These are phyloP conservation scores for Alternaria incomplexa DNA, from an alignment of 2,329 filamentous ascomycete species.

Conservation along the genomic window DNA sequence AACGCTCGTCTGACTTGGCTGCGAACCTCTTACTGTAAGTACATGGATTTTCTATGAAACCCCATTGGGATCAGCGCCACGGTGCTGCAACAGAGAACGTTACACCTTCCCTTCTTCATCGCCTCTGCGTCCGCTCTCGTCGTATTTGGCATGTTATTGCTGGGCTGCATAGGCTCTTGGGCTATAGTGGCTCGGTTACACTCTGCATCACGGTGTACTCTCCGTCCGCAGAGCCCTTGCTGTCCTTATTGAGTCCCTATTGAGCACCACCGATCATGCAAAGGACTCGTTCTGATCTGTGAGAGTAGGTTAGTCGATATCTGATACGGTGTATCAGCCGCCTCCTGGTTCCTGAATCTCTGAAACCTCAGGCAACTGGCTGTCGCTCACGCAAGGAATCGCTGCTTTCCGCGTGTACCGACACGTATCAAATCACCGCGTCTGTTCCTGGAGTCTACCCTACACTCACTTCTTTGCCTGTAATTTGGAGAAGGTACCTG, in stretches of 20 bases:
- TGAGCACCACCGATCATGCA: slow-evolving; percentile 35
- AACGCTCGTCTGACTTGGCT: slow-evolving; percentile 31
- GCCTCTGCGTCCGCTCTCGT: slow-evolving; percentile 19
- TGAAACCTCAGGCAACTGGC: slow-evolving; percentile 23
- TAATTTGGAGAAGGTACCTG: slow-evolving; percentile 18
- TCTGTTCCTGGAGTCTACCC: slow-evolving; percentile 23
- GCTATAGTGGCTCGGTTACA: slow-evolving; percentile 14
- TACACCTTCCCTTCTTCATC: slow-evolving; percentile 29
- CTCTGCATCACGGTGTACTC: slow-evolving; percentile 24
- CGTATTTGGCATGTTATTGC: slow-evolving; percentile 8
- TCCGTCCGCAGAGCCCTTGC: slow-evolving; percentile 25
- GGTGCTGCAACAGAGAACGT: slow-evolving; percentile 42
- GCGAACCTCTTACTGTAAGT: slow-evolving; percentile 51
- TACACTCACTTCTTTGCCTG: slow-evolving; percentile 9
- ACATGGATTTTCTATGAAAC: slow-evolving; percentile 42
- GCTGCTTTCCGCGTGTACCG: slow-evolving; percentile 25
- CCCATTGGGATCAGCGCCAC: slow-evolving; percentile 34
- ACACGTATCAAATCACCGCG: slow-evolving; percentile 23
- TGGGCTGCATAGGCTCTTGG: slow-evolving; percentile 1
- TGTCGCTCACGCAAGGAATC: slow-evolving; percentile 36
- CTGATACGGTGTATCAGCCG: slow-evolving; percentile 23
- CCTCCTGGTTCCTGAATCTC: slow-evolving; percentile 21
- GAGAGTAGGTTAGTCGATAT: slow-evolving; percentile 32
- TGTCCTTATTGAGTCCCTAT: slow-evolving; percentile 24
- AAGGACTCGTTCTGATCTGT: slow-evolving; percentile 32